Conservation (phyloP, 306 rosid genomes). For the Lagenaria siceraria region DNA sequence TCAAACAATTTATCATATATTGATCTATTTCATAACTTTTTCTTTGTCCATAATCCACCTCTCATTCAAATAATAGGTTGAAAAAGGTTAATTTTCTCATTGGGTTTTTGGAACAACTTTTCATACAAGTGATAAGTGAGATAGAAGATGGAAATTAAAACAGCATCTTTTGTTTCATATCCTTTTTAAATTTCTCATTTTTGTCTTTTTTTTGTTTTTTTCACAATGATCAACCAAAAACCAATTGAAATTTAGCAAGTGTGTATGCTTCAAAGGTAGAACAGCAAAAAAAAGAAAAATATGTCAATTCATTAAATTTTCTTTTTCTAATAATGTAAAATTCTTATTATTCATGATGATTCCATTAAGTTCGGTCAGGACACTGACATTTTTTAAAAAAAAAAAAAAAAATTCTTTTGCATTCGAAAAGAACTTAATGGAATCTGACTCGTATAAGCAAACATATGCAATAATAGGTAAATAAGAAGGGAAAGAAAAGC, state of each 20-base stretch:
- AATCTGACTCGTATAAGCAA: conserved; percentile 3
- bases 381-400: conserved; percentile 1
- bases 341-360: background rate
- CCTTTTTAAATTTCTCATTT: background rate
- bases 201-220: background rate
- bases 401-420: no score
- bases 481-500: background rate
- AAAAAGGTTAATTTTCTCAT: background rate
- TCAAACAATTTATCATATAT: background rate
- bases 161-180: background rate
- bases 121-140: background rate
- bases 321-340: background rate
- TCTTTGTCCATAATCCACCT: background rate
- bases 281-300: background rate
- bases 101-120: background rate
- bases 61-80: background rate
- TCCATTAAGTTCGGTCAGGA: conserved; percentile 2
- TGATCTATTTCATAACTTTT: background rate
- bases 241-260: background rate
- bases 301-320: background rate
- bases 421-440: background rate
- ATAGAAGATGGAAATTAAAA: conserved; percentile 2
- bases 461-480: background rate
- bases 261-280: background rate
- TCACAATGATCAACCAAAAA: background rate